Percentiles rank a stretch among this genome's conserved stretches.
Conservation (phyloP, 768 basidiomycete genomes). For the Amanita fuliginea region DNA sequence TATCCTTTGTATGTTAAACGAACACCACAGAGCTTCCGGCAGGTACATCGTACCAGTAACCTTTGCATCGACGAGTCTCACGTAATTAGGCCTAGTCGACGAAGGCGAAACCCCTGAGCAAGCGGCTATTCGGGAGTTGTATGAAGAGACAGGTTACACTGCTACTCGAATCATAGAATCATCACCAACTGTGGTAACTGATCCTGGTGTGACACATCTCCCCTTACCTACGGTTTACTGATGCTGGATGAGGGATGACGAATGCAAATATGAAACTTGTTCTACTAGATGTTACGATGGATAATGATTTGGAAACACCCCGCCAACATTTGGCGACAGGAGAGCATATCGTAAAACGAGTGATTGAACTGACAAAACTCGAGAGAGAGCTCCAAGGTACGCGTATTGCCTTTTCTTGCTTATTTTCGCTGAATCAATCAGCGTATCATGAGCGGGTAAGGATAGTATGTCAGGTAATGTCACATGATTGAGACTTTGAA, state of each 20-base stretch:
- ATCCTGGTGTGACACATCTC: constrained; percentile 45
- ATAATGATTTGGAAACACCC: constrained; percentile 58
- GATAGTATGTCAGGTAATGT: not conserved
- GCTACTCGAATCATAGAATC: constrained; percentile 52
- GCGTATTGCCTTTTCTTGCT: constrained; percentile 7
- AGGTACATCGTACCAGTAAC: constrained; percentile 13
- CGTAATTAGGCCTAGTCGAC: constrained; percentile 61
- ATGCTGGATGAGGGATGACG: constrained; percentile 61
- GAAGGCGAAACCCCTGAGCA: constrained; percentile 72
- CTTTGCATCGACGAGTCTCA: not conserved
- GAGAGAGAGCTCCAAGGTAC: constrained; percentile 55
- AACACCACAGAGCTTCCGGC: constrained; percentile 24
- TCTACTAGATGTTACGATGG: constrained; percentile 54
- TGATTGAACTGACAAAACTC: constrained; percentile 60
- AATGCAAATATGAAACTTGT: constrained; percentile 90
- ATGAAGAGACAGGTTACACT: constrained; percentile 88
- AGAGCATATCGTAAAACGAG: constrained; percentile 68
- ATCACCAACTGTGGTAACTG: constrained; percentile 50
- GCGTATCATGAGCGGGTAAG: constrained; percentile 51
- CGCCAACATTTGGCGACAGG: constrained; percentile 74
- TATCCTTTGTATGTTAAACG: not conserved
- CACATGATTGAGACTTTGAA: not conserved
- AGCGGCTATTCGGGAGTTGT: constrained; percentile 79
- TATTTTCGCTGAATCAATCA: constrained; percentile 13
- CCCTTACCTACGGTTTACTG: not conserved